Evolutionary conservation across 495 filamentous ascomycete genomes (phyloP), one percentile per base, ranked within the genome.

Genomic region (Aspergillus nanangensis): DNA sequence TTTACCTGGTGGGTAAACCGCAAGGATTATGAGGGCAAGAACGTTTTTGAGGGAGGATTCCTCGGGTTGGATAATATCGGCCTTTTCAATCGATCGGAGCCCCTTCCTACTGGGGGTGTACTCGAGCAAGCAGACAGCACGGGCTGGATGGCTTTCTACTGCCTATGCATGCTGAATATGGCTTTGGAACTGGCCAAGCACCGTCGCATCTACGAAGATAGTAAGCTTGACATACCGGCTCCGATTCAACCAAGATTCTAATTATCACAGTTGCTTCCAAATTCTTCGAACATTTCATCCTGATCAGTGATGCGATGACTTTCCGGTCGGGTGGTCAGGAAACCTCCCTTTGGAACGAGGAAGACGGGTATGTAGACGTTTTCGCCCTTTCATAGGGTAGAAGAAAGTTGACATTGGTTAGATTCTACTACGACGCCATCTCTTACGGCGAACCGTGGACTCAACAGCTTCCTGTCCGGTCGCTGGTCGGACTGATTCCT

Each of bases 1-100:
- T 97, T 97, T 66, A 97, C 93, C 10, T 97, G 93, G 92, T 96
- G 92, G 91, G 89, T 95, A 3, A 96, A 96, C 67, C 85, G 91
- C 23, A 97, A 97, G 63, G 92, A 97, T 54, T 79, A 72, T 19
- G 87, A 95, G 3, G 91, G 89, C 39, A 96, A 95, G 65, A 96
- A 96, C 50, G 86, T 97, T 21, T 97, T 96, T 55, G 93, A 96
- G 61, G 92, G 92, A 50, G 93, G 92, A 15, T 96, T 97, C 73
- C 65, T 96, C n/a, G 92, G 92, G 10, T 74, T 97, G 22, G 92
- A 97, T 69, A 97, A 97, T 58, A 96, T 97, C 58, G 92, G 92
- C 17, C 64, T 96, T 29, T 97, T 97, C 77, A 97, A 97, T 61
- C 88, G 92, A n/a, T 96, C 93, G 0, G 92, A 97, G 61, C 91